Percentiles rank a stretch among this genome's conserved stretches.
Conservation (phyloP, 768 basidiomycete genomes). For the Leccinum subtestaceum region DNA sequence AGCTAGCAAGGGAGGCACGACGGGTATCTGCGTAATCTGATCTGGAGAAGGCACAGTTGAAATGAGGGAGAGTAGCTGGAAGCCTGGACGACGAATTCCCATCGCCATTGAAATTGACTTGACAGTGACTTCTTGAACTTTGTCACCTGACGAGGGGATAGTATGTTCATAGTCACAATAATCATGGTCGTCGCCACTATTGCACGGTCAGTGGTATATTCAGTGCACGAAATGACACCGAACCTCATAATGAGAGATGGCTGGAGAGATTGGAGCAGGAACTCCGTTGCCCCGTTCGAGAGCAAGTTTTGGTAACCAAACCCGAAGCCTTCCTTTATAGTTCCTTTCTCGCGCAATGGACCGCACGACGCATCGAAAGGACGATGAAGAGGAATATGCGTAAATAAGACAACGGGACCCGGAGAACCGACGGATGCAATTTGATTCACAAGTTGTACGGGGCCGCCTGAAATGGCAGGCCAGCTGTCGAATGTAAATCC, state of each 20-base stretch:
- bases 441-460: constrained; percentile 53
- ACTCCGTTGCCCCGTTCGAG: constrained; percentile 59
- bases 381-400: constrained; percentile 86
- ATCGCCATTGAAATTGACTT: constrained; percentile 90
- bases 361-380: constrained; percentile 71
- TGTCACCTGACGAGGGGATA: constrained; percentile 21
- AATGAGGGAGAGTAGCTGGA: constrained; percentile 81
- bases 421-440: constrained; percentile 28
- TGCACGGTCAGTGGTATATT: constrained; percentile 8
- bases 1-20: constrained; percentile 43
- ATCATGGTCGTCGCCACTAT: constrained; percentile 92
- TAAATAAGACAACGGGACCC: constrained; percentile 68
- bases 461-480: constrained; percentile 45
- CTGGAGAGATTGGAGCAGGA: constrained; percentile 59
- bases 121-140: constrained; percentile 74
- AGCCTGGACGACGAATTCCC: constrained; percentile 81
- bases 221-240: constrained; percentile 10
- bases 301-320: constrained; percentile 84
- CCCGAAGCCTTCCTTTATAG: constrained; percentile 70
- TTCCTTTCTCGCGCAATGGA: constrained; percentile 68
- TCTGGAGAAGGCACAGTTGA: constrained; percentile 32
- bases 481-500: constrained; percentile 45
- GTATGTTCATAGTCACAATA: constrained; percentile 78
- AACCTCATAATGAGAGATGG: constrained; percentile 79
- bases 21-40: constrained; percentile 31